Evolutionary conservation across 2,329 filamentous ascomycete species (phyloP), one percentile per base, ranked within the genome.

Genomic region (Cryphonectria japonica): DNA sequence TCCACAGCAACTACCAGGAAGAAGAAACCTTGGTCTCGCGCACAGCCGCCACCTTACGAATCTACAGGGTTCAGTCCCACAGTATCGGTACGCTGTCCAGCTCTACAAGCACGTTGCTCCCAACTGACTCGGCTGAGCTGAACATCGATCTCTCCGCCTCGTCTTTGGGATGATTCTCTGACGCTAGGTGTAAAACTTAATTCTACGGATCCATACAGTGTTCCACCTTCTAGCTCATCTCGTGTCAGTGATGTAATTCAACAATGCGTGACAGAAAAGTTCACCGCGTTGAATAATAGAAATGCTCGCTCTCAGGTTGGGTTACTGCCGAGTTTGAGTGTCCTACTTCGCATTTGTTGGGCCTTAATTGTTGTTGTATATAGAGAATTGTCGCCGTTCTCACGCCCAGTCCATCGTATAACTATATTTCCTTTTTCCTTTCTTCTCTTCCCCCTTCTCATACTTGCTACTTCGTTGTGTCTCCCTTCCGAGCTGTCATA

Each of bases 121-220:
- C 13, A 2, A 29, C 52, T 57, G 52, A 57, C 52, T 57, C 52
- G 52, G 26, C 54, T 59, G 46, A 59, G 14, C 54, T 59, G 14
- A 59, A 59, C 54, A 29, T 29, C 26, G 7, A 3, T n/a, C 46
- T 50, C 46, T 32, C 32, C 26, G 26, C 54, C 54, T 59, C 26
- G 14, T 32, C 26, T 39, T 32, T 32, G 5, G 16, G 54, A 59
- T 59, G 32, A 19, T 59, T 59, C 54, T 59, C 26, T 59, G 54
- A 59, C 54, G 54, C 26, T 59, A 59, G 54, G 29, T 59, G 54
- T 32, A 59, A 59, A 59, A 59, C 29, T 22, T 59, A 59, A 59
- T 19, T 59, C 26, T 59, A 32, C 54, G 29, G 54, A 34, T 34
- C 54, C 54, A 59, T 59, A 32, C 54, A 59, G 54, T 59, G 54